Evolutionary conservation across 192 early-diverging fungal genomes (phyloP), one percentile per base, ranked within the genome.

Genomic region (Paraglomus occultum): DNA sequence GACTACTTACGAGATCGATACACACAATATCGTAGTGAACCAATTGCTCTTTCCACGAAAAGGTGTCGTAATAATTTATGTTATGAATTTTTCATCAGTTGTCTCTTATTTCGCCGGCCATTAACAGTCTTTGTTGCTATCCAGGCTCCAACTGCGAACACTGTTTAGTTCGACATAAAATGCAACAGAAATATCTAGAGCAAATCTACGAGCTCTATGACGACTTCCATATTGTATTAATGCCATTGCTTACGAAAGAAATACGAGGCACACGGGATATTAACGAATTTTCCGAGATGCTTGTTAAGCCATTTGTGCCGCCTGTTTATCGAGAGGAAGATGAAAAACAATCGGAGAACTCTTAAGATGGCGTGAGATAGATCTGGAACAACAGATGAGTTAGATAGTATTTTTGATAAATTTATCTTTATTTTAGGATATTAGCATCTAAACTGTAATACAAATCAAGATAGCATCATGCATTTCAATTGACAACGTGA

Each of bases 181-280:
- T 99, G 96, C 97, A 99, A 79, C 89, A 90, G 74, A 99, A 98
- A 79, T 99, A 99, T 74, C 83, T 99, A 48, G 92, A 96, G 64
- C 96, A 99, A 81, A 98, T 99, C 65, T 90, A 93, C 76, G 96
- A 99, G 68, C 84, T 99, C n/a, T 99, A 99, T 74, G 95, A 96
- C 58, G 97, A 98, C 79, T 99, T 99, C 84, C 94, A 99, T 72
- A 85, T 99, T 71, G 80, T 91, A 39, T 85, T 92, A 77, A 87
- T 99, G 86, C 97, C 97, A 9, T 80, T 99, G 44, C 82, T 99
- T 78, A 98, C 95, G 12, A 88, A 90, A 63, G 97, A 99, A 85
- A 92, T 99, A 20, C 89, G 97, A 52, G 97, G 97, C 46, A 92
- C 91, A 14, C 92, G 96, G 38, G 89, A 89, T 74, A 90, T 99